Conservation (phyloP, 2,329 filamentous ascomycete genomes). For the Penicillium janthinellum region DNA sequence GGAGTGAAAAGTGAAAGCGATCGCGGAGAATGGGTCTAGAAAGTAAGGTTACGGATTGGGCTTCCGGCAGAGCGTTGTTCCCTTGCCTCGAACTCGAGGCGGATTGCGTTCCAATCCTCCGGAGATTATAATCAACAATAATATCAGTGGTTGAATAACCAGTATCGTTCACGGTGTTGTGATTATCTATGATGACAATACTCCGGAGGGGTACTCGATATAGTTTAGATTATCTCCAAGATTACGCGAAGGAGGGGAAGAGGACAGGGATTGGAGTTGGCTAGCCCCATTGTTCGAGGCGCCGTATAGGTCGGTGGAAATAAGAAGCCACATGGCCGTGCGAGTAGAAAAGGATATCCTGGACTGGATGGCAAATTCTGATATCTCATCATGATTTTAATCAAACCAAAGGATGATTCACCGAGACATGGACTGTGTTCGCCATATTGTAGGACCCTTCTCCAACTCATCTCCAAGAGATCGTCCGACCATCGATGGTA, state of each 20-base stretch:
- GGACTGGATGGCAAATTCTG: background rate
- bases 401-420: background rate
- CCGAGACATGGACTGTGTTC: background rate
- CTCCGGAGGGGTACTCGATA: background rate
- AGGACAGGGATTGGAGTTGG: background rate
- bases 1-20: background rate
- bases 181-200: background rate
- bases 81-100: background rate
- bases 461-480: background rate
- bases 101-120: background rate
- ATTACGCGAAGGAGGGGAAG: slow-evolving; percentile 2
- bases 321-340: background rate
- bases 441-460: too few species aligned
- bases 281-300: background rate
- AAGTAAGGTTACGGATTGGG: background rate
- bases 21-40: background rate
- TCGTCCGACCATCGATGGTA: too few species aligned
- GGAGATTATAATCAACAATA: background rate
- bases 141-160: background rate
- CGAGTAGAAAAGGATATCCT: background rate
- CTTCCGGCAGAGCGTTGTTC: background rate
- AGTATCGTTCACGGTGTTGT: background rate
- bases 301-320: background rate
- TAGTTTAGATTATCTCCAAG: background rate
- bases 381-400: background rate